Percentiles rank a stretch among this genome's conserved stretches.
Evolutionary conservation across 768 basidiomycete genomes (phyloP).

Genomic region (Lactarius hatsudake): DNA sequence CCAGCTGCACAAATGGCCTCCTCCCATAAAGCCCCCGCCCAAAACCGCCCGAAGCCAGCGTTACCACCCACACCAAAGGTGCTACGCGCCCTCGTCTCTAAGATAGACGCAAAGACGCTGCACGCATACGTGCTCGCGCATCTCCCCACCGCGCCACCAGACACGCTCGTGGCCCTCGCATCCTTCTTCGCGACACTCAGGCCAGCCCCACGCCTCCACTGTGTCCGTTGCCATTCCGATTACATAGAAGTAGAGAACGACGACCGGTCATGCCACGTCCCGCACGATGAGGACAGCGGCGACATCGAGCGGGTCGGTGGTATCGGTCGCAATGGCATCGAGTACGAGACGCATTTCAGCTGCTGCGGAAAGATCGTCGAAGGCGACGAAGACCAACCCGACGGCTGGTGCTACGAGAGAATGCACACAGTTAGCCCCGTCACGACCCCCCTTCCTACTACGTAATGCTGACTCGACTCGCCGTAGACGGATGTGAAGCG

Average conservation of each 20-base stretch:
- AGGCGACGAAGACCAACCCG: constrained; percentile 78
- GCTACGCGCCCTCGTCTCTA: constrained; percentile 52
- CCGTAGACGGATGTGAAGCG: constrained; percentile 67
- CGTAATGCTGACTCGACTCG: constrained; percentile 4
- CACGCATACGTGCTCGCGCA: constrained; percentile 59
- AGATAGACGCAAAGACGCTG: constrained; percentile 64
- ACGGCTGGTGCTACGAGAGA: constrained; percentile 87
- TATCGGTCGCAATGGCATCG: too few relatives aligned
- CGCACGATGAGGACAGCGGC: too few relatives aligned
- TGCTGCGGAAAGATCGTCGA: constrained; percentile 72
- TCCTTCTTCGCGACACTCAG: constrained; percentile 59
- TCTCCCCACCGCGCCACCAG: constrained; percentile 40
- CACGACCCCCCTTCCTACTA: background rate
- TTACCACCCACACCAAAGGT: constrained; percentile 31
- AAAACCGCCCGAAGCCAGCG: constrained; percentile 30
- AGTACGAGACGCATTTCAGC: constrained; percentile 44
- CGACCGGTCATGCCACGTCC: too few relatives aligned
- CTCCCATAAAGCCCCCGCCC: constrained; percentile 29
- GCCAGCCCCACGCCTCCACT: constrained; percentile 45
- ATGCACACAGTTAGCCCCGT: constrained; percentile 60
- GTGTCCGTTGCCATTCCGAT: too few relatives aligned
- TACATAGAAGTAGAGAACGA: too few relatives aligned
- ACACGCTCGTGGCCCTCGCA: constrained; percentile 47
- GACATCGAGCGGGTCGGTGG: too few relatives aligned
- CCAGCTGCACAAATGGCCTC: constrained; percentile 25